Evolutionary conservation across 1,139 yeast genomes (phyloP), one percentile per base, ranked within the genome.

Genomic region (Arxiozyma bovina): DNA sequence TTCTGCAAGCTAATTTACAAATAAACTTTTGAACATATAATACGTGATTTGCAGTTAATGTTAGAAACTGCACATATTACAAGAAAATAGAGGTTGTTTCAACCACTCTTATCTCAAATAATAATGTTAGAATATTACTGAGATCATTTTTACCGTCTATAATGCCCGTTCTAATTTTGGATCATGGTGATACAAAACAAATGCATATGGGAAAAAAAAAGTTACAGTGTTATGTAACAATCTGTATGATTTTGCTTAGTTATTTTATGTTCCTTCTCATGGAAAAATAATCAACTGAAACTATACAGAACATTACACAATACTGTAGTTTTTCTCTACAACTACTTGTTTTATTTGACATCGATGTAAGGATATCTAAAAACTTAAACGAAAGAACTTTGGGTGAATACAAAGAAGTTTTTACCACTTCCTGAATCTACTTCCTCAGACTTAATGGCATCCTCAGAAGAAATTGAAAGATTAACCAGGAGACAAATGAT

Each of bases 91-190:
- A 23, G 11, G n/a, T 42, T 8, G 20, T 48, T 15, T 54, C 54
- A 8, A 18, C 49, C 3, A 40, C 17, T 12, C 5, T 5, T 7
- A 34, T 48, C 3, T 47, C 47, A 15, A 30, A 50, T 4, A 15
- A 52, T 23, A 8, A 15, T 9, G 12, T 45, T 8, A 45, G 50
- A 22, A 52, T 49, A 8, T 22, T 27, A 15, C 48, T 50, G 22
- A 21, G 51, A 18, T 45, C 50, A 3, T 53, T 53, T 22, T 1
- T 53, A 15, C 55, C 53, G 4, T 53, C 47, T 41, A 51, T 53
- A 20, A 44, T 48, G 1, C 49, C 49, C 1, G 53, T 46, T 11
- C 1, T 47, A 9, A 21, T 47, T 1, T 46, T 46, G 51, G 38
- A 41, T 12, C 51, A 45, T 38, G 40, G 22, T 11, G 21, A 17